These are phyloP conservation scores for Tranzscheliella williamsii DNA, from an alignment of 1,284 basidiomycete species.

Conservation along the genomic window DNA sequence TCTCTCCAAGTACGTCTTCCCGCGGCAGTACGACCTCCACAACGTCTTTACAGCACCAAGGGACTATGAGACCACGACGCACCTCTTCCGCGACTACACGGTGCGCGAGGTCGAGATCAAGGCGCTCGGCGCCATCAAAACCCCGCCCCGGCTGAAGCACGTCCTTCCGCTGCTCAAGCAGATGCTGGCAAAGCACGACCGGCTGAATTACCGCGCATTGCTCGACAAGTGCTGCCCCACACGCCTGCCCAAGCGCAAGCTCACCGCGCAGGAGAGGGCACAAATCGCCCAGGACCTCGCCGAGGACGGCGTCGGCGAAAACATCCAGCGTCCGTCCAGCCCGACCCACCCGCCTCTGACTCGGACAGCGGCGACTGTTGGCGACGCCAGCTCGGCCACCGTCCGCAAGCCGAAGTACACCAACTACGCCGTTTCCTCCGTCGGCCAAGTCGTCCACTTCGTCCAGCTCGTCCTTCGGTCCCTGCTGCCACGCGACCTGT, in stretches of 20 bases:
- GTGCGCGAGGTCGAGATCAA: conserved; percentile 75
- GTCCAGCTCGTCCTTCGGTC: conserved; percentile 67
- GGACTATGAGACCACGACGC: conserved; percentile 32
- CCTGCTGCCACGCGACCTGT: conserved; percentile 75
- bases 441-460: conserved; percentile 66
- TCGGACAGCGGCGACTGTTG: neutral
- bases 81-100: conserved; percentile 66
- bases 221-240: conserved; percentile 73
- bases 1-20: conserved; percentile 79
- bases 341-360: too few relatives aligned
- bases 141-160: conserved; percentile 72
- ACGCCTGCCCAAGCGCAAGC: conserved; percentile 65
- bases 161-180: conserved; percentile 68
- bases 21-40: conserved; percentile 72
- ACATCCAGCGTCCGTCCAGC: too few relatives aligned
- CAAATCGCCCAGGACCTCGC: conserved; percentile 70
- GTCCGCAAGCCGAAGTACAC: conserved; percentile 72
- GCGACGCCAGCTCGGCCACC: neutral
- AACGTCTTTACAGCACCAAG: conserved; percentile 65
- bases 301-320: conserved; percentile 7
- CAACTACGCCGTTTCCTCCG: conserved; percentile 72
- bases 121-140: conserved; percentile 64
- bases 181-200: conserved; percentile 71
- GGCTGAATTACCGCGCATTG: conserved; percentile 73
- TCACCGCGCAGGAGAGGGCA: conserved; percentile 65